Percentiles rank a stretch among this genome's conserved stretches.
phyloP scores from a whole-genome alignment of 1,284 basidiomycete genomes.

The Cerioporus squamosus region DNA sequence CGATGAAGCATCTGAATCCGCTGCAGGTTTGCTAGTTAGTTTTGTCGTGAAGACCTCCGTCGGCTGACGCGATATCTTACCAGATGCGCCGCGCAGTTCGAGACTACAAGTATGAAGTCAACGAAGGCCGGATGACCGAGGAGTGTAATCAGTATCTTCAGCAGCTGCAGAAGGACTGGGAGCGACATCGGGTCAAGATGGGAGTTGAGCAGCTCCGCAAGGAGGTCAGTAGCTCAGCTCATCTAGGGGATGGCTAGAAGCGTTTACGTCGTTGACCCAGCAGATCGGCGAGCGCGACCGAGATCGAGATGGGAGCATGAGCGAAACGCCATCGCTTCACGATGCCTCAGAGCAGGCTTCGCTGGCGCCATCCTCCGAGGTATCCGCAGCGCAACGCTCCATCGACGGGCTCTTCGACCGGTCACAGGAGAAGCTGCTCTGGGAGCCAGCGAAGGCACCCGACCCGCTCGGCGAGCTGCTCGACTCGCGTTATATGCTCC shows the following conservation, averaged over 20 bases:
- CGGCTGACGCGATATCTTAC: background rate
- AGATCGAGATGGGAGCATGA: conserved; percentile 55
- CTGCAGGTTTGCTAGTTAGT: conserved; percentile 64
- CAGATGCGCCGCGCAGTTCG: conserved; percentile 91
- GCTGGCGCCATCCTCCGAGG: conserved; percentile 32
- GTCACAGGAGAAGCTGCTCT: conserved; percentile 62
- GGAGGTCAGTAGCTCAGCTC: conserved; percentile 53
- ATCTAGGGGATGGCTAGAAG: background rate
- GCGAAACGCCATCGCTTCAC: conserved; percentile 49
- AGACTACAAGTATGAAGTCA: conserved; percentile 96
- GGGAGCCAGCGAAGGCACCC: conserved; percentile 78
- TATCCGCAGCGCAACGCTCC: conserved; percentile 49
- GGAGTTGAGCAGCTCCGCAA: conserved; percentile 81
- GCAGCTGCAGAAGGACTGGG: conserved; percentile 96
- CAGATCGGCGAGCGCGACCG: conserved; percentile 71
- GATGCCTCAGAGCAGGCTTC: conserved; percentile 42
- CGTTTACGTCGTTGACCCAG: background rate
- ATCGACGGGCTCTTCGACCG: conserved; percentile 85
- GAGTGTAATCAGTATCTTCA: conserved; percentile 94
- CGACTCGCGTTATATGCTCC: conserved; percentile 92
- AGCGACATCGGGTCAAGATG: conserved; percentile 81
- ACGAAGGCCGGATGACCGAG: conserved; percentile 90
- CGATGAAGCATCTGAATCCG: conserved; percentile 86
- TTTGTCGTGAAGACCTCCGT: background rate
- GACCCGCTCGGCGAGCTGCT: conserved; percentile 86